Evolutionary conservation across 768 basidiomycete genomes (phyloP), one percentile per base, ranked within the genome.

Genomic region (Boletus sp.): DNA sequence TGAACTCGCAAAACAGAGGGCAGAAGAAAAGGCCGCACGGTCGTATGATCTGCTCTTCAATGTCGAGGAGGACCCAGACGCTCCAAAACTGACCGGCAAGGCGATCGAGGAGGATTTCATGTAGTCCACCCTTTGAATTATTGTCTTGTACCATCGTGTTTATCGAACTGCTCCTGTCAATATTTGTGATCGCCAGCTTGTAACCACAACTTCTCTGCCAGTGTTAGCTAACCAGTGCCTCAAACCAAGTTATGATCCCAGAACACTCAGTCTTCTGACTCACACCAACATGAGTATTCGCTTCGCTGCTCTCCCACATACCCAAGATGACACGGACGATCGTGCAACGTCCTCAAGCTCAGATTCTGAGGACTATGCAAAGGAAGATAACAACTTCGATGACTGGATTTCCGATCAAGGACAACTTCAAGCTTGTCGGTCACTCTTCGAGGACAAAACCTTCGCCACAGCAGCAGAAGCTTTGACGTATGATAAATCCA

Each of bases 91-190:
- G 71, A 85, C 84, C 3, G 89, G 84, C 12, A 80, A 82, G 62
- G 92, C 91, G 64, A 75, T 92, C 66, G 90, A 92, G 70, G 91
- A 94, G 48, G 92, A 94, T 69, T 94, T 94, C 69, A 94, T 94
- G 89, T 93, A 75, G 80, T 54, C 15, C 42, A 18, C 24, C 24
- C 24, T 24, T 50, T 37, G 40, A 18, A 28, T n/a, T 35, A 15
- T 4, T 51, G 4, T 36, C 17, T 30, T 32, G 29, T 50, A 53
- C 47, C 10, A 24, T 24, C 24, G 24, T 24, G 24, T 3, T 24
- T 24, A 3, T 24, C 3, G 24, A 24, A 24, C 24, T 24, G 24
- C 24, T 24, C 24, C 3, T 3, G 24, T 24, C 24, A 24, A 24
- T 24, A 24, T 24, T 24, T 24, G 24, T 24, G 24, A 7, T 36